Evolutionary conservation across 2,329 filamentous ascomycete species (phyloP).

Genomic region (Chaetothyriales sp.): DNA sequence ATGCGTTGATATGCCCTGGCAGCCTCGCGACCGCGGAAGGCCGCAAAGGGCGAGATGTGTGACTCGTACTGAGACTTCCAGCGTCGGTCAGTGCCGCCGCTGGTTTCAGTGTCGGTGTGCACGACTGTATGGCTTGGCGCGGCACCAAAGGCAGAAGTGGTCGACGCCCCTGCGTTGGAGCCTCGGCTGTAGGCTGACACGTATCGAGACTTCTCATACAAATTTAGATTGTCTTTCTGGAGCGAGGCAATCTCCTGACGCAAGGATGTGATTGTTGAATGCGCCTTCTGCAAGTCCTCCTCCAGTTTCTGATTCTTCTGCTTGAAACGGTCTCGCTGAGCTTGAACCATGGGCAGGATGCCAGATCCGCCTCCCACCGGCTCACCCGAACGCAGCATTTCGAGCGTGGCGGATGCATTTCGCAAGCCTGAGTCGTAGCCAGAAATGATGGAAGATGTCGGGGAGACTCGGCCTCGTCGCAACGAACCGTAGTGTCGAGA

Average conservation of each 20-base stretch:
- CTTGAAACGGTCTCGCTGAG: conserved; percentile 95
- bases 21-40: conserved; percentile 85
- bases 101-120: conserved; percentile 44
- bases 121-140: conserved; percentile 64
- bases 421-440: conserved; percentile 63
- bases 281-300: conserved; percentile 70
- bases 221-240: conserved; percentile 86
- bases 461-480: conserved; percentile 58
- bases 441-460: conserved; percentile 94
- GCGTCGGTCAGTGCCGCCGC: conserved; percentile 57
- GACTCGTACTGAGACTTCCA: conserved; percentile 90
- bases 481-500: conserved; percentile 56
- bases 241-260: conserved; percentile 81
- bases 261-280: conserved; percentile 67
- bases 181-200: conserved; percentile 80
- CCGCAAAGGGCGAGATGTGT: conserved; percentile 88
- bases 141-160: conserved; percentile 44
- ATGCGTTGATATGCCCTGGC: conserved; percentile 82
- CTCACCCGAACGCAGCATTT: conserved; percentile 48
- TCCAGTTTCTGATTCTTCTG: conserved; percentile 86
- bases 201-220: conserved; percentile 97
- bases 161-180: conserved; percentile 44
- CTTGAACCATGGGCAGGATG: conserved; percentile 94
- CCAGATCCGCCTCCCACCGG: conserved; percentile 62
- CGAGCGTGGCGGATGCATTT: conserved; percentile 34